Evolutionary conservation across 768 basidiomycete genomes (phyloP).

Genomic region (Rhodotorula diobovata): DNA sequence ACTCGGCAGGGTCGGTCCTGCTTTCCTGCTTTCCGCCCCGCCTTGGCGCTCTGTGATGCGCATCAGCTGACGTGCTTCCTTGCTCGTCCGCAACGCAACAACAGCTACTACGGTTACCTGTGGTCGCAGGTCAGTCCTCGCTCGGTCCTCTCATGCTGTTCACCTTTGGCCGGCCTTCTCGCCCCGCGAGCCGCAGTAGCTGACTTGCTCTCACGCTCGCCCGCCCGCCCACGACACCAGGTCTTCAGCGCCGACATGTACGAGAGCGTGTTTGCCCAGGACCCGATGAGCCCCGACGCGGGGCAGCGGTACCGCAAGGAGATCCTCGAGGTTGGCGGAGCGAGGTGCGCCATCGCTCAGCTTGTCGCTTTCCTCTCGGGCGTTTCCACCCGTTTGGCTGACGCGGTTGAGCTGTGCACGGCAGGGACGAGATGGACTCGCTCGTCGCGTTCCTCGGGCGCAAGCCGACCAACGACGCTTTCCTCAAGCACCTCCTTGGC

Average conservation of each 20-base stretch:
- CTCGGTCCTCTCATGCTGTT: too few relatives aligned
- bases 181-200: too few relatives aligned
- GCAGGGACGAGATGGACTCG: conserved; percentile 70
- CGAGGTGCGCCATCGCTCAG: conserved; percentile 41
- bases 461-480: conserved; percentile 68
- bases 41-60: neutral
- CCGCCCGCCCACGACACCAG: conserved; percentile 48
- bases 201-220: too few relatives aligned
- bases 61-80: neutral
- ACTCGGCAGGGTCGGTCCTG: conserved; percentile 20
- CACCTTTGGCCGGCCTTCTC: too few relatives aligned
- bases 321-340: conserved; percentile 70
- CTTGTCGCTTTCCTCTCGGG: neutral
- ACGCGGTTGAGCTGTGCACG: too few relatives aligned
- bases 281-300: conserved; percentile 65
- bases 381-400: too few relatives aligned
- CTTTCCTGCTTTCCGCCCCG: neutral
- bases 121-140: conserved; percentile 58
- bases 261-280: conserved; percentile 70
- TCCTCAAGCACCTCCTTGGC: conserved; percentile 46
- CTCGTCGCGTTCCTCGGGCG: conserved; percentile 77
- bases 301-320: conserved; percentile 66
- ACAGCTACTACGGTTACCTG: conserved; percentile 51
- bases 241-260: conserved; percentile 58
- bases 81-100: neutral